phyloP scores from a whole-genome alignment of 768 basidiomycete species.

The Mycena capillaripes region DNA sequence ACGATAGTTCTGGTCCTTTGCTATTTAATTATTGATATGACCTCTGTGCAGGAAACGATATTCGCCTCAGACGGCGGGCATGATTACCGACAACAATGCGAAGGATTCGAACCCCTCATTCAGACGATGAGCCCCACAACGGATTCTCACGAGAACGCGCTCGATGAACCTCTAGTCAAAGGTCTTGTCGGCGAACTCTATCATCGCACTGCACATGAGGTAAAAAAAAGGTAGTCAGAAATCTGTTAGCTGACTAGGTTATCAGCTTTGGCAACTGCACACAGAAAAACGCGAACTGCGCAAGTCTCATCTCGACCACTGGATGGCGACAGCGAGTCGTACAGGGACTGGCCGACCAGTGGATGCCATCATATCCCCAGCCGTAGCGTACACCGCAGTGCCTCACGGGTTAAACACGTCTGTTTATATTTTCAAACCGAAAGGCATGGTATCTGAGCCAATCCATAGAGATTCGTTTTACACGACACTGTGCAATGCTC shows the following conservation, averaged over 20 bases:
- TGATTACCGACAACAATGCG: conserved; percentile 61
- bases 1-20: conserved; percentile 8
- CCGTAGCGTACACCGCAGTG: conserved; percentile 69
- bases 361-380: conserved; percentile 80
- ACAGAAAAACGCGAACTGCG: conserved; percentile 64
- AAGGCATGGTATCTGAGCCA: not conserved
- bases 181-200: conserved; percentile 59
- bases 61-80: conserved; percentile 65
- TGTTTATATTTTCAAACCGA: not conserved
- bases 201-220: conserved; percentile 59
- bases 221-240: conserved; percentile 33
- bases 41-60: conserved; percentile 61
- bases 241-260: conserved; percentile 42
- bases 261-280: conserved; percentile 75
- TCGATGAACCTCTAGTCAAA: conserved; percentile 60
- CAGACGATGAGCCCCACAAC: conserved; percentile 61
- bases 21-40: conserved; percentile 19
- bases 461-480: conserved; percentile 65
- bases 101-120: conserved; percentile 70
- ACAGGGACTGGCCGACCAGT: conserved; percentile 80
- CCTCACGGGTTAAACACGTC: conserved; percentile 74
- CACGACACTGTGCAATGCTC: conserved; percentile 74
- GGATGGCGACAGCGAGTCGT: conserved; percentile 62
- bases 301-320: conserved; percentile 73
- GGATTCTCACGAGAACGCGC: conserved; percentile 39